Conservation (phyloP, 176 grass and related monocot genomes). For the Melocanna baccifera region DNA sequence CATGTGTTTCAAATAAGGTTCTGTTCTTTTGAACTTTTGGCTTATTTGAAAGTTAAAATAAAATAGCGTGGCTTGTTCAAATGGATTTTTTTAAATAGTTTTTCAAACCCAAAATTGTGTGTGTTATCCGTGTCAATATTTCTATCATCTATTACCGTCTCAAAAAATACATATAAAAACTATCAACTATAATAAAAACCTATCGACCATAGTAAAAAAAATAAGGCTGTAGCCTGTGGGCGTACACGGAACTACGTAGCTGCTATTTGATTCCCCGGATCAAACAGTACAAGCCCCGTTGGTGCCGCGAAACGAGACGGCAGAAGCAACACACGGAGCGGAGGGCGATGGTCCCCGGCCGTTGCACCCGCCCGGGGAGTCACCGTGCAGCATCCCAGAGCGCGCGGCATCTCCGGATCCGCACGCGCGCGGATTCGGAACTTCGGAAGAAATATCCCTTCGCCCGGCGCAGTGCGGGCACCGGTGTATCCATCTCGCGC, state of each 20-base stretch:
- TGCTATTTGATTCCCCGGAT: slow-evolving; percentile 5
- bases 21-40: too few relatives aligned
- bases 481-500: neutral
- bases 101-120: too few relatives aligned
- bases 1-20: neutral
- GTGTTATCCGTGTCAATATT: too few relatives aligned
- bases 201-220: too few relatives aligned
- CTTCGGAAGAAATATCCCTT: neutral
- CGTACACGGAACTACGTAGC: too few relatives aligned
- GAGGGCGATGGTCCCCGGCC: neutral
- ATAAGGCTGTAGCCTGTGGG: too few relatives aligned
- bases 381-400: neutral
- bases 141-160: too few relatives aligned
- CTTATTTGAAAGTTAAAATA: too few relatives aligned
- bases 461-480: neutral
- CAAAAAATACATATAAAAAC: too few relatives aligned
- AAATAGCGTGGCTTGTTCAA: too few relatives aligned
- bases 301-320: neutral
- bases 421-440: neutral
- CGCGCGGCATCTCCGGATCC: slow-evolving; percentile 26
- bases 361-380: neutral
- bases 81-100: too few relatives aligned
- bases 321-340: neutral
- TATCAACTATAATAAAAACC: too few relatives aligned
- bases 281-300: neutral